Conservation (phyloP, 1,139 yeast genomes). For the Meyerozyma athensensis region DNA sequence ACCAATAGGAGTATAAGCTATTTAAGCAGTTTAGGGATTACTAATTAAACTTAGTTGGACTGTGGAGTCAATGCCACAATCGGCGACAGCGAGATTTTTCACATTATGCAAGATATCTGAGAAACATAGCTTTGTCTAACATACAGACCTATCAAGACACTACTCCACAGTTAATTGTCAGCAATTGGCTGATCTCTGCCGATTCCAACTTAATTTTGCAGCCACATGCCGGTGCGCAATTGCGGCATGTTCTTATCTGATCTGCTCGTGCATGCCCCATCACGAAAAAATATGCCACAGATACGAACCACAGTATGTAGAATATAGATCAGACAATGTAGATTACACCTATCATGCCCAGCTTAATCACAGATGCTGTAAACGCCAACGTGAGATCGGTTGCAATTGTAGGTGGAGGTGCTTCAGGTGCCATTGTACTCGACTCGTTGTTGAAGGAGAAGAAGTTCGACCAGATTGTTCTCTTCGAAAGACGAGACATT, state of each 20-base stretch:
- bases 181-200: too few relatives aligned
- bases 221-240: too few relatives aligned
- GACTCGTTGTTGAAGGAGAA: constrained; percentile 43
- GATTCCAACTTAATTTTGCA: too few relatives aligned
- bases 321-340: background rate
- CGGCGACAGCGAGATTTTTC: too few relatives aligned
- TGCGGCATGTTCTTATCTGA: too few relatives aligned
- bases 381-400: constrained; percentile 6
- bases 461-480: constrained; percentile 27
- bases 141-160: too few relatives aligned
- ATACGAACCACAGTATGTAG: background rate
- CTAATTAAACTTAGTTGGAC: constrained; percentile 1
- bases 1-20: background rate
- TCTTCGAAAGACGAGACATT: constrained; percentile 37
- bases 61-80: constrained; percentile 1
- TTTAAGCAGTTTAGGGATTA: background rate
- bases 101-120: too few relatives aligned
- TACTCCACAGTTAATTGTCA: too few relatives aligned
- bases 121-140: too few relatives aligned
- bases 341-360: background rate
- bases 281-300: background rate
- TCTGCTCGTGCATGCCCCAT: background rate
- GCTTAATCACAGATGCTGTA: background rate
- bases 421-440: constrained; percentile 46
- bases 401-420: constrained; percentile 51